A percentile compares a stretch with the other conserved stretches of the same genome.
Conservation (phyloP, 441 rosid species). For the Erysimum cheiri region DNA sequence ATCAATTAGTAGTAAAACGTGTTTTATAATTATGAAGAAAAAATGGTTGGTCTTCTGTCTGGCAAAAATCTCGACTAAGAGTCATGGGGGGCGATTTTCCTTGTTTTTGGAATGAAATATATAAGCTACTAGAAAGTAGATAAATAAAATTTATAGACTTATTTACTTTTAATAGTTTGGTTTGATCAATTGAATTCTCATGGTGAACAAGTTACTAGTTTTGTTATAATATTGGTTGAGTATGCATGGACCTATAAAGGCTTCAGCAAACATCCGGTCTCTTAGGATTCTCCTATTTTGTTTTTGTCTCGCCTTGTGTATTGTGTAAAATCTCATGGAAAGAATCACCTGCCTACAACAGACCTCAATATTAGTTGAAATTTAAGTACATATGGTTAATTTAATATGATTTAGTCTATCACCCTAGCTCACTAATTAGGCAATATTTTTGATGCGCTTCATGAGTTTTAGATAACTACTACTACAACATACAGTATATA, state of each 20-base stretch:
- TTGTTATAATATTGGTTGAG: background rate
- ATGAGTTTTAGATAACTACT: background rate
- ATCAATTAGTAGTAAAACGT: too few species aligned
- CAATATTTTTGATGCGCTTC: conserved; percentile 15
- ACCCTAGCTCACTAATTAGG: background rate
- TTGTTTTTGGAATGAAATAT: too few species aligned
- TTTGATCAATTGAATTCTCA: background rate
- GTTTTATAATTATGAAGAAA: background rate
- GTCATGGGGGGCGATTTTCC: too few species aligned
- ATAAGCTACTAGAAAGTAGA: too few species aligned
- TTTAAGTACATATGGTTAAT: background rate
- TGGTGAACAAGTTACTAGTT: background rate
- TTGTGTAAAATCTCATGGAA: conserved; percentile 33
- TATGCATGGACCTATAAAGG: conserved; percentile 12
- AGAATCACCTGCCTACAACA: conserved; percentile 29
- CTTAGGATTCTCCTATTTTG: conserved; percentile 40
- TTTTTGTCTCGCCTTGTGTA: conserved; percentile 39
- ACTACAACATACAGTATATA: background rate
- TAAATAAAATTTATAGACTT: background rate
- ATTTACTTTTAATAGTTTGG: background rate
- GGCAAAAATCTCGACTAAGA: too few species aligned
- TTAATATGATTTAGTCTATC: background rate
- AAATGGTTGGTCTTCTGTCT: too few species aligned
- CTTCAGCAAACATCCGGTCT: conserved; percentile 29
- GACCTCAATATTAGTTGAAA: conserved; percentile 11